phyloP scores from a whole-genome alignment of 1,139 yeast genomes.

The Candida tropicalis region DNA sequence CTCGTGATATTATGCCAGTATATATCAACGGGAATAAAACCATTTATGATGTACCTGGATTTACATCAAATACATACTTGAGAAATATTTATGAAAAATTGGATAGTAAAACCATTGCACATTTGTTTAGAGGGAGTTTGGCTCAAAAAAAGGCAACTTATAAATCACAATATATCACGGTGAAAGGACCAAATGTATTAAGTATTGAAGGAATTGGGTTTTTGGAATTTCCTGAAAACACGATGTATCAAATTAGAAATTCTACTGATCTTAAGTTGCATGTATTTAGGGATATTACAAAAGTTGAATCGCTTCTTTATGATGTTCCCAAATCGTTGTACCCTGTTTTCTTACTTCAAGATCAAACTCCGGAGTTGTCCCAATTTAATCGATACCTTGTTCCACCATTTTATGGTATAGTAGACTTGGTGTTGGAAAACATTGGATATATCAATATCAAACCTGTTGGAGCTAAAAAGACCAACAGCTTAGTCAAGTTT shows the following conservation, averaged over 20 bases:
- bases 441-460: constrained; percentile 67
- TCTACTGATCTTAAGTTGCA: constrained; percentile 34
- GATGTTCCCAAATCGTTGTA: constrained; percentile 22
- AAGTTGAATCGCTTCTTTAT: constrained; percentile 25
- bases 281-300: constrained; percentile 30
- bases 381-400: constrained; percentile 32
- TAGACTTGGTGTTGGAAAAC: constrained; percentile 70
- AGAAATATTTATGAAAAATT: constrained; percentile 33
- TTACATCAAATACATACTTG: constrained; percentile 26
- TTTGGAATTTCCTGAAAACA: constrained; percentile 38
- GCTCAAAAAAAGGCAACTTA: constrained; percentile 38
- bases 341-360: constrained; percentile 34
- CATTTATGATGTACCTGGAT: constrained; percentile 62
- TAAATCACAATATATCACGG: constrained; percentile 37
- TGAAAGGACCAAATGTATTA: constrained; percentile 47
- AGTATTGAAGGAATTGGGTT: constrained; percentile 66
- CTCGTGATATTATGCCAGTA: constrained; percentile 48
- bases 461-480: constrained; percentile 55
- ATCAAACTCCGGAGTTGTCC: constrained; percentile 15
- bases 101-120: constrained; percentile 33
- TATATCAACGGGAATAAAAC: constrained; percentile 30
- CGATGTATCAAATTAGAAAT: constrained; percentile 48
- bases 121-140: constrained; percentile 39
- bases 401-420: constrained; percentile 70
- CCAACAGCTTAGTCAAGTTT: constrained; percentile 33